These are phyloP conservation scores for Solidago caesia DNA, from an alignment of 129 eudicot species.

Conservation along the genomic window DNA sequence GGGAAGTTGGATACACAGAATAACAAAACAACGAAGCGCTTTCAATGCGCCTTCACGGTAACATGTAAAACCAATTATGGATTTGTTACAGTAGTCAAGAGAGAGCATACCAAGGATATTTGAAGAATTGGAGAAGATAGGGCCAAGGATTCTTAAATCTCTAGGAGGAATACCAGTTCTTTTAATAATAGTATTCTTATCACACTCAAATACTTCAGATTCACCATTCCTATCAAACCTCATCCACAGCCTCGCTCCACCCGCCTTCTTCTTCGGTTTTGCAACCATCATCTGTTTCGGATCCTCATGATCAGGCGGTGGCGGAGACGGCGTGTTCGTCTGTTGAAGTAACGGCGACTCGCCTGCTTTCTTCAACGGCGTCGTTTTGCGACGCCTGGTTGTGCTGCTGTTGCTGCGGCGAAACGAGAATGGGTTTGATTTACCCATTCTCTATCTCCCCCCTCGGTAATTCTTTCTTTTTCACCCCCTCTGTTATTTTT, in stretches of 20 bases:
- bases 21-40: too few species aligned
- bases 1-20: too few species aligned
- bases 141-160: slow-evolving; percentile 96
- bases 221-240: slow-evolving; percentile 72
- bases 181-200: slow-evolving; percentile 68
- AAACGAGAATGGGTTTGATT: slow-evolving; percentile 46
- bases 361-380: slow-evolving; percentile 27
- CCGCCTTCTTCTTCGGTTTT: slow-evolving; percentile 75
- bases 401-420: slow-evolving; percentile 45
- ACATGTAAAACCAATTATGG: too few species aligned
- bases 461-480: not conserved
- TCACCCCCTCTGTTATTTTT: slow-evolving; percentile 11
- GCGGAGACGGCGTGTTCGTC: slow-evolving; percentile 23
- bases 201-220: slow-evolving; percentile 89
- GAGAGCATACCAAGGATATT: slow-evolving; percentile 67
- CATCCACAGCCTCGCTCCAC: slow-evolving; percentile 90
- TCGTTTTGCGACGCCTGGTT: slow-evolving; percentile 45
- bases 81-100: too few species aligned
- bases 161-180: slow-evolving; percentile 85
- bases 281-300: slow-evolving; percentile 21
- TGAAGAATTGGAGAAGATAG: slow-evolving; percentile 91
- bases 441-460: slow-evolving; percentile 48
- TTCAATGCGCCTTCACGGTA: too few species aligned
- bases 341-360: slow-evolving; percentile 26
- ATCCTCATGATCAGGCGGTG: slow-evolving; percentile 23